phyloP scores from a whole-genome alignment of 2,329 filamentous ascomycete species.

The Hymenoscyphus salicellus region DNA sequence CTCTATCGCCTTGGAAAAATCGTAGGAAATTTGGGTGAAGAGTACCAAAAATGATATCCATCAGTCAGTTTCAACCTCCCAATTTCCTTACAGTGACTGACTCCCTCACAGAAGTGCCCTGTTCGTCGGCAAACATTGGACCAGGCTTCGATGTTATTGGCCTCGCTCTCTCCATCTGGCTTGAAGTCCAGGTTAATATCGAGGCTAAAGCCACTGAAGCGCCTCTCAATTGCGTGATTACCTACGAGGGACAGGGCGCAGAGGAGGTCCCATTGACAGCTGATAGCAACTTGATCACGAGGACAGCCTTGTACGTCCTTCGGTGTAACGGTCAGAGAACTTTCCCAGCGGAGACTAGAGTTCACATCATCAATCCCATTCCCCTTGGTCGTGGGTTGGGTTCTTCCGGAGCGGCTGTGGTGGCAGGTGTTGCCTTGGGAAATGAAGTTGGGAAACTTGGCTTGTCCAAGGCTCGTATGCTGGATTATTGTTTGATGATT shows the following conservation, averaged over 20 bases:
- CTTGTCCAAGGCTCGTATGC: constrained; percentile 74
- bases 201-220: constrained; percentile 53
- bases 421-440: constrained; percentile 88
- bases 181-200: constrained; percentile 82
- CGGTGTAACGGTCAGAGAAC: constrained; percentile 82
- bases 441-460: constrained; percentile 82
- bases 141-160: constrained; percentile 98
- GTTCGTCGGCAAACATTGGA: constrained; percentile 95
- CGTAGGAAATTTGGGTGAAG: not conserved
- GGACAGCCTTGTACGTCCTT: constrained; percentile 90
- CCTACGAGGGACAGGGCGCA: constrained; percentile 74
- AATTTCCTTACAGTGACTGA: too few relatives aligned
- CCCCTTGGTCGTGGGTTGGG: constrained; percentile 88
- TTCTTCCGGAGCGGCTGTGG: constrained; percentile 93
- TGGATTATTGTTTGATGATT: constrained; percentile 98
- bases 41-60: constrained; percentile 24
- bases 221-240: constrained; percentile 81
- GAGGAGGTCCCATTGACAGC: constrained; percentile 78
- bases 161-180: constrained; percentile 87
- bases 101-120: constrained; percentile 61
- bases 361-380: constrained; percentile 95
- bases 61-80: constrained; percentile 21
- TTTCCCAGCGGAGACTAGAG: constrained; percentile 82
- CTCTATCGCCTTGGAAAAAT: not conserved
- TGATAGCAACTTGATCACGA: constrained; percentile 86